Evolutionary conservation across 306 rosid genomes (phyloP), one percentile per base, ranked within the genome.

Genomic region (Malus domestica): DNA sequence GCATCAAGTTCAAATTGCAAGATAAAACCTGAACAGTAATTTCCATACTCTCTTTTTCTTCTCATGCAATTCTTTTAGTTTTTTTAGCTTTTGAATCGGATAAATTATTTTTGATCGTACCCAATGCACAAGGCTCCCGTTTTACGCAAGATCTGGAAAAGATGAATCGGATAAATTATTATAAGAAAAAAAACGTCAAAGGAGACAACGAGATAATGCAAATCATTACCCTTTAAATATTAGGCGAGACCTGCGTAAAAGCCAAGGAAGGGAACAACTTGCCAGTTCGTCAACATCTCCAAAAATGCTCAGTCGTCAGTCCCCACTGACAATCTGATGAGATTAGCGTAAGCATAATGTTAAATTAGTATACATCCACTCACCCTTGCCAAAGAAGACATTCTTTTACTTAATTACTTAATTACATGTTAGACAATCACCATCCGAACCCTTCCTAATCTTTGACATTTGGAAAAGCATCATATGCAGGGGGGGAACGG

Each of bases 341-440:
- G 30, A 42, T 25, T 60, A 30, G 59, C 10, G 25, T 61, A 60
- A 60, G n/a, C 19, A 62, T 20, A 18, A 10, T 18, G 60, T 38
- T 16, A 40, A 72, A 54, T 32, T n/a, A 32, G 52, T n/a, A 72
- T 35, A 72, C 35, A 73, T 73, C 15, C 54, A 49, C 16, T 18
- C 19, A 15, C 45, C 11, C 45, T 23, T 40, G 67, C 29, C 20
- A 25, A 40, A 25, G 22, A 58, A 12, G 42, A 18, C 57, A 60
- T 27, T 45, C 69, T 27, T 27, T 27, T 27, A 27, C 27, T 27
- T 27, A 1, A 51, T 25, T 15, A 60, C 16, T 74, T 74, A 74
- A 62, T 74, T 62, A 74, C 78, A 74, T 12, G 44, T 46, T 60
- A 22, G 67, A 45, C 29, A 35, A 74, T 59, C 46, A 18, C 70